Conservation (phyloP, 768 basidiomycete species). For the Cubamyces lactineus region DNA sequence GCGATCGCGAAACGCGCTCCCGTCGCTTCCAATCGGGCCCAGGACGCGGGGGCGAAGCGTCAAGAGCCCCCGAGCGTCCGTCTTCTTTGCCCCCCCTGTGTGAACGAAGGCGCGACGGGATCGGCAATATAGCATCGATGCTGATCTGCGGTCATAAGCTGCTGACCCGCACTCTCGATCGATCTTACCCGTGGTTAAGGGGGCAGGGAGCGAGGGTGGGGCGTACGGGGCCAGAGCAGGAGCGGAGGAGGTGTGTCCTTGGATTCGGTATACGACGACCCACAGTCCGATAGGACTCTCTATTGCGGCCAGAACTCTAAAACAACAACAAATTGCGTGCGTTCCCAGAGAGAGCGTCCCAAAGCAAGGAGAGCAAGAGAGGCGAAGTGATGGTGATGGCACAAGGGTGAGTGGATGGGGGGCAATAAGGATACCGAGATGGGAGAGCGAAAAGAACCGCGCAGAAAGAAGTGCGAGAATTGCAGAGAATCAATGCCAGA, state of each 20-base stretch:
- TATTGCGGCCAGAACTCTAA: slow-evolving; percentile 22
- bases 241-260: neutral
- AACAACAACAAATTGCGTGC: slow-evolving; percentile 4
- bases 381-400: neutral
- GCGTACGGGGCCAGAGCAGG: neutral
- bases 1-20: neutral
- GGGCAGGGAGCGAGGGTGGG: neutral
- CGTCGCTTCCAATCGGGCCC: neutral
- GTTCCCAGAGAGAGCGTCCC: slow-evolving; percentile 12
- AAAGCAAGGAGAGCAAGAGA: slow-evolving; percentile 4
- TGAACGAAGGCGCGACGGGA: slow-evolving; percentile 1
- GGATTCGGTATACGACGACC: neutral
- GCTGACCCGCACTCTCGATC: slow-evolving; percentile 8
- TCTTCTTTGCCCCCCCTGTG: neutral
- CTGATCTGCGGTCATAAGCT: slow-evolving; percentile 11
- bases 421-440: slow-evolving; percentile 24
- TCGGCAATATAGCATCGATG: slow-evolving; percentile 11
- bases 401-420: neutral
- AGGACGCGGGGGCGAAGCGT: neutral
- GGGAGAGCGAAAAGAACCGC: neutral
- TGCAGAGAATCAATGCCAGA: slow-evolving; percentile 3
- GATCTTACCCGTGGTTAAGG: slow-evolving; percentile 1
- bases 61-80: neutral
- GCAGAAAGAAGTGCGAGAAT: slow-evolving; percentile 8
- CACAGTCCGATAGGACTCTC: slow-evolving; percentile 11